A percentile compares a stretch with the other conserved stretches of the same genome.
phyloP scores from a whole-genome alignment of 768 basidiomycete genomes.

The Hygrophoropsis aurantiaca region DNA sequence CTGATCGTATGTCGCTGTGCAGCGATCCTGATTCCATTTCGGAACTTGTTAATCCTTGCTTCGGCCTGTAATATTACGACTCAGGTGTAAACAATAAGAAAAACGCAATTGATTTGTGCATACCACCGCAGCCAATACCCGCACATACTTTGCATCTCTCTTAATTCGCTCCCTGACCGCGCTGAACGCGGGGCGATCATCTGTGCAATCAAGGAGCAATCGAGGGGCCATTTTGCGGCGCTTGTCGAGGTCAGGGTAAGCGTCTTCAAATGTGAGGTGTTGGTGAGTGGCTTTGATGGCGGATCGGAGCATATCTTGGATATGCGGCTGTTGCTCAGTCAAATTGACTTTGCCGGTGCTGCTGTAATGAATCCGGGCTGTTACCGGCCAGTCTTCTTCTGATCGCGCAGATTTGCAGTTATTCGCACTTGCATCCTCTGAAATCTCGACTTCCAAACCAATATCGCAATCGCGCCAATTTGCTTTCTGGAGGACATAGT shows the following conservation, averaged over 20 bases:
- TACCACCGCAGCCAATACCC: too few relatives aligned
- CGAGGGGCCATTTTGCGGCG: background rate
- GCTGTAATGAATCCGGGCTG: constrained; percentile 10
- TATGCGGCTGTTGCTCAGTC: background rate
- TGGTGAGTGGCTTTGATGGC: background rate
- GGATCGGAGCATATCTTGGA: background rate
- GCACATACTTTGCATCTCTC: background rate
- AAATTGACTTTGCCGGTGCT: constrained; percentile 14
- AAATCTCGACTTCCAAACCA: too few relatives aligned
- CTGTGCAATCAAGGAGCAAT: background rate
- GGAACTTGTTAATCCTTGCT: background rate
- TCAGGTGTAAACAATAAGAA: too few relatives aligned
- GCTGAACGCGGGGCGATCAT: background rate
- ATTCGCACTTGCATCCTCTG: too few relatives aligned
- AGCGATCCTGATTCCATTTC: background rate
- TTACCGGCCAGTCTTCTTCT: background rate
- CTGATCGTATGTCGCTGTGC: background rate
- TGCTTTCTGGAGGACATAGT: too few relatives aligned
- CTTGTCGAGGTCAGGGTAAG: background rate
- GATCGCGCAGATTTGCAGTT: too few relatives aligned
- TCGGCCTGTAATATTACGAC: too few relatives aligned
- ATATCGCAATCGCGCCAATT: too few relatives aligned
- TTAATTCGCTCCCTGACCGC: background rate
- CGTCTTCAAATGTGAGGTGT: background rate
- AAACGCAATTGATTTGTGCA: too few relatives aligned